Evolutionary conservation across 2,329 filamentous ascomycete genomes (phyloP), one percentile per base, ranked within the genome.

Genomic region (Thielaviopsis punctulata): DNA sequence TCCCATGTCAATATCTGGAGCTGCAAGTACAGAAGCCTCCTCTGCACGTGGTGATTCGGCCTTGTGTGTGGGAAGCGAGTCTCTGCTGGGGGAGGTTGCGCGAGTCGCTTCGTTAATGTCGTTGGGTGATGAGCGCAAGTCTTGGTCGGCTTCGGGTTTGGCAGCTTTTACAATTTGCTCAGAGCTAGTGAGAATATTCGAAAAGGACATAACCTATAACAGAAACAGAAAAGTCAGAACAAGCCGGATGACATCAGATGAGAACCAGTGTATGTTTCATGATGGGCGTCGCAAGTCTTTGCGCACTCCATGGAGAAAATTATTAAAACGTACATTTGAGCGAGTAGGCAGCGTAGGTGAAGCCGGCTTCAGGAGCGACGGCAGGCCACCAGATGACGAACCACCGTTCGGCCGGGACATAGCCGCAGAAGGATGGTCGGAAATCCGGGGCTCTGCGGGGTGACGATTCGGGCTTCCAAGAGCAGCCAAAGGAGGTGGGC

Each of bases 131-230:
- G 45, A 48, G 22, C 30, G 53, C 23, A 21, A 47, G 36, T 54
- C 49, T 15, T 48, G 48, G 21, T 24, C 19, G 41, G 36, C 21
- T 49, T 53, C 52, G 24, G 18, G 24, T 12, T 53, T 41, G 15
- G 36, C n/a, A 19, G 49, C 19, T 36, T 46, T 51, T 2, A 45
- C 33, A 39, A 77, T 73, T 51, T 84, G 80, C 52, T 87, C 82
- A 52, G 84, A 75, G 58, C 79, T 88, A 3, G 87, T 90, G 44
- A 96, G 80, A 55, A 96, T 93, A 63, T 89, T 95, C 58, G 87
- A 92, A 62, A 96, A 92, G 4, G 89, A 92, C 89, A 95, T 95
- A 51, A 89, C 84, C 63, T 94, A 85, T 54, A 30, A 1, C 33
- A 33, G 12, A 1, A 24, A 22, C 39, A 51, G 12, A 45, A 12